phyloP scores from a whole-genome alignment of 495 filamentous ascomycete genomes.

The Staphylotrichum tortipilum region DNA sequence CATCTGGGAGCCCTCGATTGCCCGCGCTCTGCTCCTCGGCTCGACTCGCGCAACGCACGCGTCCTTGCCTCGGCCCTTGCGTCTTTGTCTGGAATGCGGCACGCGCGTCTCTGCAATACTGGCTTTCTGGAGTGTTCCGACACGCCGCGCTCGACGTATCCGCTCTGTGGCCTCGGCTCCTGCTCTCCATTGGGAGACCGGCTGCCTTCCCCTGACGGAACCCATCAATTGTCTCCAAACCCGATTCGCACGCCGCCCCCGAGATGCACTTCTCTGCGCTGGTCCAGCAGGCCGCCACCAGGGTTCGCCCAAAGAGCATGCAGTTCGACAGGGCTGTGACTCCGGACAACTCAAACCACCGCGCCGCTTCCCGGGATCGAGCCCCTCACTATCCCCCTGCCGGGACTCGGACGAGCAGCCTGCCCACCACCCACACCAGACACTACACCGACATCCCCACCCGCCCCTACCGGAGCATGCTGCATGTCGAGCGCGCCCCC shows the following conservation, averaged over 20 bases:
- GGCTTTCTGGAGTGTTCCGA: too few relatives aligned
- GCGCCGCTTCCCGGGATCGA: conserved; percentile 13
- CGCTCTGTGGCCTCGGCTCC: too few relatives aligned
- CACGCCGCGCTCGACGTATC: too few relatives aligned
- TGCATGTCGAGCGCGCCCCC: conserved; percentile 39
- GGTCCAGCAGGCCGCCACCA: conserved; percentile 31
- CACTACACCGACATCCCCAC: conserved; percentile 24
- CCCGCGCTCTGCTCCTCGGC: conserved; percentile 16
- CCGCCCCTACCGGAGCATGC: conserved; percentile 41
- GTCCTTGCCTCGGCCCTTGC: conserved; percentile 7
- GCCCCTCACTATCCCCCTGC: conserved; percentile 18
- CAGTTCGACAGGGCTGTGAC: conserved; percentile 34
- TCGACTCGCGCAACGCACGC: conserved; percentile 9
- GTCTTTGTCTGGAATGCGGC: too few relatives aligned
- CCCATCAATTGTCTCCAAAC: conserved; percentile 29
- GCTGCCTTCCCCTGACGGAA: conserved; percentile 19
- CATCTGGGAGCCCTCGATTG: conserved; percentile 9
- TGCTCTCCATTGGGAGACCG: too few relatives aligned
- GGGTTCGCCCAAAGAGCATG: conserved; percentile 36
- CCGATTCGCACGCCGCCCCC: conserved; percentile 23
- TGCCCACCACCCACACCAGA: conserved; percentile 19
- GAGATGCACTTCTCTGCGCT: conserved; percentile 36
- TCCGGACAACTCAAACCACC: conserved; percentile 14
- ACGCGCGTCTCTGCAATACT: too few relatives aligned
- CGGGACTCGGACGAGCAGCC: conserved; percentile 29